A percentile compares a stretch with the other conserved stretches of the same genome.
These are phyloP conservation scores for Orobanche coerulescens DNA, from an alignment of 257 asterid species.

Conservation along the genomic window DNA sequence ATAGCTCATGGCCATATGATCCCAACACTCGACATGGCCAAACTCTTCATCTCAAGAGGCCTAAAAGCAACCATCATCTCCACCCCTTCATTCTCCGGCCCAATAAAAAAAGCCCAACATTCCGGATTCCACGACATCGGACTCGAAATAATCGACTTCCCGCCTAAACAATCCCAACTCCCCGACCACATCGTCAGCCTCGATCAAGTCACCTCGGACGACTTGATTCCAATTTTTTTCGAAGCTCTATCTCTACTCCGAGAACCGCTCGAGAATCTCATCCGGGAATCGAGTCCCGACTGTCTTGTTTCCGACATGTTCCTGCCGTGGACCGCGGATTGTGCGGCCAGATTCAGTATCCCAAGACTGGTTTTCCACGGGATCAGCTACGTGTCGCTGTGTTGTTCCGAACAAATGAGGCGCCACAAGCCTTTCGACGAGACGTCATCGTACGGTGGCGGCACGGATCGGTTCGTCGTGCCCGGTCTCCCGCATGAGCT, in stretches of 20 bases:
- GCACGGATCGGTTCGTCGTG: constrained; percentile 26
- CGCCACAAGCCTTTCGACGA: constrained; percentile 25
- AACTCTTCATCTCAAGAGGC: constrained; percentile 36
- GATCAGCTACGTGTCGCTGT: constrained; percentile 30
- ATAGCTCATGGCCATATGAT: constrained; percentile 52
- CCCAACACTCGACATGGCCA: constrained; percentile 53
- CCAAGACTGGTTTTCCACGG: constrained; percentile 55
- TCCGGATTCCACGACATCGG: constrained; percentile 29
- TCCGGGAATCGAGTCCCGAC: constrained; percentile 29
- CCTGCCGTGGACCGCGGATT: constrained; percentile 46
- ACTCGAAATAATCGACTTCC: constrained; percentile 25
- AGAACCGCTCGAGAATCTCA: constrained; percentile 34
- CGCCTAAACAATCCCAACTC: constrained; percentile 29
- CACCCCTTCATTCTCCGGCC: constrained; percentile 22
- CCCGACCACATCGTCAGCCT: constrained; percentile 30
- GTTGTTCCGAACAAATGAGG: constrained; percentile 20
- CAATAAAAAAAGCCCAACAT: constrained; percentile 11
- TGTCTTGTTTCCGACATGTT: constrained; percentile 53
- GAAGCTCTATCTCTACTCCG: constrained; percentile 29
- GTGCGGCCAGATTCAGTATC: constrained; percentile 45
- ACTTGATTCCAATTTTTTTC: constrained; percentile 6
- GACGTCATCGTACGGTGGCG: constrained; percentile 26
- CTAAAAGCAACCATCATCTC: constrained; percentile 32
- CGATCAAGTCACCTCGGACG: constrained; percentile 23
- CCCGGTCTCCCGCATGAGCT: constrained; percentile 35